Conservation (phyloP, 495 filamentous ascomycete genomes). For the Aspergillus asperescens region DNA sequence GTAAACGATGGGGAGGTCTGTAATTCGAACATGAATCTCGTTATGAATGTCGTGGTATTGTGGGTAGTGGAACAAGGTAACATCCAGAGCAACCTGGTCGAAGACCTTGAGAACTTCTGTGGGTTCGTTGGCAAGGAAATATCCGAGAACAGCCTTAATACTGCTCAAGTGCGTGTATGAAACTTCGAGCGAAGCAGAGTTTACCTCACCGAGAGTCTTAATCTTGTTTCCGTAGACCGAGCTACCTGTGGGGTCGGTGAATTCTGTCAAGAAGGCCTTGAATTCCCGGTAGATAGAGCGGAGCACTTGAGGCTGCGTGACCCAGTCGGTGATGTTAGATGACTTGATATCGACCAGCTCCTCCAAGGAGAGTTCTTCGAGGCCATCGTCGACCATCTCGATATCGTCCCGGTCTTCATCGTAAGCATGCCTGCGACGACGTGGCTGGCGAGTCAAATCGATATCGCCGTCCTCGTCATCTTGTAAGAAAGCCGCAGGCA, state of each 20-base stretch:
- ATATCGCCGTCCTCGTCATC: slow-evolving; percentile 83
- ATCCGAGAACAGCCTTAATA: slow-evolving; percentile 92
- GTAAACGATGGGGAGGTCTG: slow-evolving; percentile 88
- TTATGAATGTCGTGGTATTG: slow-evolving; percentile 97
- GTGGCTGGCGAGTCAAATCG: slow-evolving; percentile 76
- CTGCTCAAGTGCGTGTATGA: slow-evolving; percentile 87
- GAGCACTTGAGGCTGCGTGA: slow-evolving; percentile 82
- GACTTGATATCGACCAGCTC: slow-evolving; percentile 92
- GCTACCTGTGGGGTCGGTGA: slow-evolving; percentile 75
- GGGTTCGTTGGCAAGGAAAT: slow-evolving; percentile 94
- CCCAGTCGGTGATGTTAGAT: slow-evolving; percentile 87
- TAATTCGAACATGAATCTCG: slow-evolving; percentile 96
- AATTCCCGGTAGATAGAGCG: slow-evolving; percentile 93
- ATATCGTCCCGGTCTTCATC: slow-evolving; percentile 88
- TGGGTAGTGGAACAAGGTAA: slow-evolving; percentile 89
- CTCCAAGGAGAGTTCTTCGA: slow-evolving; percentile 92
- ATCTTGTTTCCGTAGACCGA: slow-evolving; percentile 95
- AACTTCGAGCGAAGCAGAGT: slow-evolving; percentile 92
- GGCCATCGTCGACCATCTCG: slow-evolving; percentile 83
- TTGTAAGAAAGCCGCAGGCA: slow-evolving; percentile 78
- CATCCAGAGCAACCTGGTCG: slow-evolving; percentile 94
- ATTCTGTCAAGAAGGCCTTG: slow-evolving; percentile 95
- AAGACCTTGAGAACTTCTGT: slow-evolving; percentile 92
- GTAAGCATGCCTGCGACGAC: slow-evolving; percentile 76
- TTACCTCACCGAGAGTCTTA: slow-evolving; percentile 88